phyloP scores from a whole-genome alignment of 257 asterid species.

The Plantago ovata region DNA sequence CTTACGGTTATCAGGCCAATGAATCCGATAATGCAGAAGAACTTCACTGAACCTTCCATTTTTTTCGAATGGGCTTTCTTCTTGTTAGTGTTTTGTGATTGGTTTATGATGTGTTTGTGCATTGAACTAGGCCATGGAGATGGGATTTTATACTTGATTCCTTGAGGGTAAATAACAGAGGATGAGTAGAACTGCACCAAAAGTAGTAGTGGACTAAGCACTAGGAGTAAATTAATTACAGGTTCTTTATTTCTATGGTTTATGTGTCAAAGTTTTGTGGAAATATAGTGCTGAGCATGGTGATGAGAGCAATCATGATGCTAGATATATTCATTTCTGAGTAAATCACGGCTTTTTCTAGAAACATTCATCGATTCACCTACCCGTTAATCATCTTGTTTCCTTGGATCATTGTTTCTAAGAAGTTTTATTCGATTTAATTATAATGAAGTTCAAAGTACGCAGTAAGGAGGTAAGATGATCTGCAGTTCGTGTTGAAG shows the following conservation, averaged over 20 bases:
- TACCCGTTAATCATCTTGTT: not conserved
- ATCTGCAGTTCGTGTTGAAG: too few relatives aligned
- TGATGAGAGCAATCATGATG: slow-evolving; percentile 4
- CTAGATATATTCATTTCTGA: not conserved
- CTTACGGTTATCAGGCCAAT: slow-evolving; percentile 21
- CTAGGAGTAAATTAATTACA: not conserved
- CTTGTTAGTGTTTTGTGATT: not conserved
- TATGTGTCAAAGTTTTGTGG: slow-evolving; percentile 16
- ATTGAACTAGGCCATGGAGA: not conserved
- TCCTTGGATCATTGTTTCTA: too few relatives aligned
- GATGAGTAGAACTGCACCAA: slow-evolving; percentile 34
- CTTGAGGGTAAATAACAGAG: too few relatives aligned
- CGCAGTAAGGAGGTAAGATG: too few relatives aligned
- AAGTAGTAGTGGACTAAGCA: slow-evolving; percentile 35
- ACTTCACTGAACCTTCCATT: slow-evolving; percentile 26
- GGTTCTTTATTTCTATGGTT: not conserved
- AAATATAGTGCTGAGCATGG: not conserved
- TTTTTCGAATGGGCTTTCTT: not conserved
- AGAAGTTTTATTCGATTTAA: too few relatives aligned
- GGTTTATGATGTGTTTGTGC: not conserved
- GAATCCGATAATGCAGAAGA: slow-evolving; percentile 26
- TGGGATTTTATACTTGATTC: not conserved
- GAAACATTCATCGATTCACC: not conserved
- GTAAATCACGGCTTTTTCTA: not conserved
- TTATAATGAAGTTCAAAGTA: too few relatives aligned